phyloP scores from a whole-genome alignment of 2,329 filamentous ascomycete species.

The Alternaria sp. region DNA sequence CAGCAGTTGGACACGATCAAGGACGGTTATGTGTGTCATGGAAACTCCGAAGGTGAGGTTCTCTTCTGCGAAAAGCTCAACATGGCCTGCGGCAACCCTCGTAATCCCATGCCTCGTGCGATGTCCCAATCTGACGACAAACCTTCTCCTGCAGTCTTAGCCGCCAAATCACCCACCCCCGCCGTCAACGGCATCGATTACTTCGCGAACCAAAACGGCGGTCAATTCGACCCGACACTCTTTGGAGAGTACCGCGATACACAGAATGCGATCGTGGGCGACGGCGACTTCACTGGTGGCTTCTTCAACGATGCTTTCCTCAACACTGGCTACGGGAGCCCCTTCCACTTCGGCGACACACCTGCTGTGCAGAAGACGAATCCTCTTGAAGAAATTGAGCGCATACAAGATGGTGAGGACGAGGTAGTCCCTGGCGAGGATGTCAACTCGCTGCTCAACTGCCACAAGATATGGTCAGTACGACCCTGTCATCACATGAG shows the following conservation, averaged over 20 bases:
- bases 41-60: conserved; percentile 58
- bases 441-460: conserved; percentile 72
- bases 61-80: conserved; percentile 63
- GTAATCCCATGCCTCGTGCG: conserved; percentile 60
- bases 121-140: conserved; percentile 52
- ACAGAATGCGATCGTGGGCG: conserved; percentile 77
- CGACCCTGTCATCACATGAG: background rate
- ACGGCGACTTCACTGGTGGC: conserved; percentile 70
- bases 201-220: conserved; percentile 79
- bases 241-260: conserved; percentile 93
- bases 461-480: conserved; percentile 90
- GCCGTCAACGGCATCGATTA: conserved; percentile 68
- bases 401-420: conserved; percentile 74
- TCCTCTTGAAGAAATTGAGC: conserved; percentile 79
- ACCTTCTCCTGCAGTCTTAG: conserved; percentile 45
- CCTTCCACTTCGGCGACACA: conserved; percentile 71
- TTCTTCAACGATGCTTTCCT: conserved; percentile 81
- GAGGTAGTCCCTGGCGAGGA: conserved; percentile 65
- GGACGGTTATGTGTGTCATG: conserved; percentile 55
- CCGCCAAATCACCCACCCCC: conserved; percentile 38
- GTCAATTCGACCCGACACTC: conserved; percentile 87
- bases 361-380: conserved; percentile 60
- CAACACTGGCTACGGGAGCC: conserved; percentile 75
- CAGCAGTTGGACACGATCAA: conserved; percentile 66
- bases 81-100: conserved; percentile 61